These are phyloP conservation scores for Capsella bursapastoris DNA, from an alignment of 345 rosid genomes.

Conservation along the genomic window DNA sequence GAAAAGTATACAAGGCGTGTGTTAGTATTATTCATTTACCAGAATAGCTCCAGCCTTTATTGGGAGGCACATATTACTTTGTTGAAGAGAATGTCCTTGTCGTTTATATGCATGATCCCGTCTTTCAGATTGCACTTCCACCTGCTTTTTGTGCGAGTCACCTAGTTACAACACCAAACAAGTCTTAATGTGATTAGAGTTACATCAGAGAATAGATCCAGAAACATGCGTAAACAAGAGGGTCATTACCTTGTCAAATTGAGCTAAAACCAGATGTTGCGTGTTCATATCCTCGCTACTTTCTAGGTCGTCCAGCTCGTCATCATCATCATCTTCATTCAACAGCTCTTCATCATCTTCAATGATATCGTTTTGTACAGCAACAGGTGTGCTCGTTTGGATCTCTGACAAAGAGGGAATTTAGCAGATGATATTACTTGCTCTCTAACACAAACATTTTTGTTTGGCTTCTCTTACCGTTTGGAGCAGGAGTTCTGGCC, in stretches of 20 bases:
- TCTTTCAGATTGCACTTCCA: constrained; percentile 98
- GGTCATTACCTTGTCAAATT: constrained; percentile 86
- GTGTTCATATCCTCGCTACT: constrained; percentile 92
- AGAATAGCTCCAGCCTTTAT: constrained; percentile 17
- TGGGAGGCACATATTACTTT: constrained; percentile 54
- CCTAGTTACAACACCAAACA: constrained; percentile 54
- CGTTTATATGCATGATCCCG: constrained; percentile 96
- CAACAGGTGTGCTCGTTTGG: constrained; percentile 75
- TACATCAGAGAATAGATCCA: background rate
- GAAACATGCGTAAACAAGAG: background rate
- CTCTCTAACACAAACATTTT: constrained; percentile 22
- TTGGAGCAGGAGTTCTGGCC: constrained; percentile 88
- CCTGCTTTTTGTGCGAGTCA: constrained; percentile 91
- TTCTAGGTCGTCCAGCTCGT: constrained; percentile 89
- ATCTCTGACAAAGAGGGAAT: constrained; percentile 53
- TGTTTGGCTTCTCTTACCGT: constrained; percentile 54
- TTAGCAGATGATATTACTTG: constrained; percentile 13
- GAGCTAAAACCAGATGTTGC: constrained; percentile 95
- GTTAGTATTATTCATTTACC: background rate
- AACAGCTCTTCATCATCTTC: constrained; percentile 89
- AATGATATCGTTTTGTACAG: constrained; percentile 58
- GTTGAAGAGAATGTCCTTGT: constrained; percentile 89
- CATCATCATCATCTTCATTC: constrained; percentile 92
- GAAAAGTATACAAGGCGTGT: constrained; percentile 35
- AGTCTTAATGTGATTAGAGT: constrained; percentile 9